Percentiles rank a stretch among this genome's conserved stretches.
These are phyloP conservation scores for Puccinia coronata DNA, from an alignment of 1,284 basidiomycete species.

Conservation along the genomic window DNA sequence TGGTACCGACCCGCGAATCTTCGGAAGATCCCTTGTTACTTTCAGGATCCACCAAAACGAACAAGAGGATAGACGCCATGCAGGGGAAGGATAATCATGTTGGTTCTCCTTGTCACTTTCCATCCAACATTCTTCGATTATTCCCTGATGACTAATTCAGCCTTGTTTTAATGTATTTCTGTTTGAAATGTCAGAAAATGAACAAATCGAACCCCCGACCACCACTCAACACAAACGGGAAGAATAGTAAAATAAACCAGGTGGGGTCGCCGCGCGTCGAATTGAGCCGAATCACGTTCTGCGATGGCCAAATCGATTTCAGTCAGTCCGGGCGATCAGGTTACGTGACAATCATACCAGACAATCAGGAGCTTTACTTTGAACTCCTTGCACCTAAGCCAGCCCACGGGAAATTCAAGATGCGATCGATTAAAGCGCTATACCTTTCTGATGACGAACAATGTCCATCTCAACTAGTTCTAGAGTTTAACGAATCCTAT, in stretches of 20 bases:
- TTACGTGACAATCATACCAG: not conserved
- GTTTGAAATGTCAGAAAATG: not conserved
- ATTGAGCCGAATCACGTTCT: not conserved
- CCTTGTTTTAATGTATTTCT: not conserved
- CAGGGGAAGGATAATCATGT: not conserved
- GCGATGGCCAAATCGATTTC: not conserved
- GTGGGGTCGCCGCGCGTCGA: not conserved
- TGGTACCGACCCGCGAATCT: too few relatives aligned
- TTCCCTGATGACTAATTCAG: not conserved
- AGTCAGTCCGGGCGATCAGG: not conserved
- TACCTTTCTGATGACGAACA: not conserved
- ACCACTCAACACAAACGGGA: not conserved
- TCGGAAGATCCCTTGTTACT: not conserved
- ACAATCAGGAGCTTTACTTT: not conserved
- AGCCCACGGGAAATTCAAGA: not conserved
- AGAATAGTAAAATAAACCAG: not conserved
- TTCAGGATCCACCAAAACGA: not conserved
- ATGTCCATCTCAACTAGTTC: not conserved
- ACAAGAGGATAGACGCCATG: constrained; percentile 1
- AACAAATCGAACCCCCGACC: not conserved
- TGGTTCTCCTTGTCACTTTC: not conserved
- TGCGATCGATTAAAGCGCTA: not conserved
- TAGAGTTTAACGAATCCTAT: not conserved
- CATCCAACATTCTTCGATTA: not conserved
- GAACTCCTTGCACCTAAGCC: not conserved